Base-by-base conservation (phyloP, 2,329 filamentous ascomycete genomes). In the Cladophialophora exuberans region DNA sequence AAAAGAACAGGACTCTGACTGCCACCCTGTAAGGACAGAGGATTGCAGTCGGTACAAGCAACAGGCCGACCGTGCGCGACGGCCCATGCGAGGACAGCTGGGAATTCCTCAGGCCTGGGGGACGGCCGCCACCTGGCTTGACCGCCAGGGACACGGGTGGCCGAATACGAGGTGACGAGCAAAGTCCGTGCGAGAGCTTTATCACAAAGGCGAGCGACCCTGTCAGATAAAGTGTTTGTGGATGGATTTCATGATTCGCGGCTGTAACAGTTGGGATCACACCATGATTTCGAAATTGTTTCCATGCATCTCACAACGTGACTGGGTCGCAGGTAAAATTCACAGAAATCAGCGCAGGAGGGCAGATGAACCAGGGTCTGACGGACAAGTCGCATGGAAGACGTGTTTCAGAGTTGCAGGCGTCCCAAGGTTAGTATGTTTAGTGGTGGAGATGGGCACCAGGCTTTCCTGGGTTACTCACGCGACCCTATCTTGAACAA, bases 351-450 rank as follows among this genome's bases (percentile, higher is more conserved):
- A 31, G 46, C 46, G 42, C 47, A 56, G 47, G 53, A 47, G 41
- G 33, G 31, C 26, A n/a, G n/a, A 11, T 15, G 26, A 35, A 35
- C 18, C 23, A 35, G 50, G 51, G 20, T 54, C 35, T 31, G 31
- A 15, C 1, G 23, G 39, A 22, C 28, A 47, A 11, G 9, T 18
- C 46, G 46, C 46, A 49, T 30, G 22, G 33, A 38, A 36, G 46
- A 22, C 30, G 47, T 59, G 56, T 59, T 59, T 59, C 56, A 59
- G 51, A 42, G 26, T 50, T n/a, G 36, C 15, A 25, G 49, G 44
- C 51, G 55, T 38, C 22, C 52, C 52, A 26, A 39, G 52, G 31
- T 49, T 52, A 33, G 35, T 25, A 17, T 45, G 48, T 45, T 30
- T 31, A 23, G 35, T 23, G 45, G 50, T 46, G 51, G 44, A 43